phyloP scores from a whole-genome alignment of 768 basidiomycete genomes.

The Naganishia randhawae region DNA sequence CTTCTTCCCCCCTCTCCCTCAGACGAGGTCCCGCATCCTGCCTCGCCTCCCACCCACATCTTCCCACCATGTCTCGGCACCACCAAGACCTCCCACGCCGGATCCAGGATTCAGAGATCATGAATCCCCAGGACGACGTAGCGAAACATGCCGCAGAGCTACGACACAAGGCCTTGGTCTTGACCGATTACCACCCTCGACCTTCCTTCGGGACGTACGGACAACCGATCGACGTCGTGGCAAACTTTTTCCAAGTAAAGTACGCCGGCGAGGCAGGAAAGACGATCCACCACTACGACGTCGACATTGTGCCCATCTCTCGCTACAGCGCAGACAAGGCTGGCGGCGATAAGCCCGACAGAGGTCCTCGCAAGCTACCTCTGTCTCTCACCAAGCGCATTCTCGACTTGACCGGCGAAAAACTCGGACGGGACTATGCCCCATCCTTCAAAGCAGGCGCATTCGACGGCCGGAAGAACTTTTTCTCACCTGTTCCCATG shows the following conservation, averaged over 20 bases:
- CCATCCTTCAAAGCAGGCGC: constrained; percentile 7
- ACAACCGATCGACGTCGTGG: constrained; percentile 12
- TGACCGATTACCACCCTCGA: constrained; percentile 22
- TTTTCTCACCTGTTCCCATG: constrained; percentile 41
- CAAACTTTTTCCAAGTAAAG: constrained; percentile 23
- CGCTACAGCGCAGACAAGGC: constrained; percentile 31
- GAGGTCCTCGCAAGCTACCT: constrained; percentile 32
- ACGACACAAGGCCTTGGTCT: background rate
- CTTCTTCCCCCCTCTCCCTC: background rate
- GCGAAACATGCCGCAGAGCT: background rate
- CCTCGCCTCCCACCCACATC: background rate
- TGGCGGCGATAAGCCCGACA: constrained; percentile 25
- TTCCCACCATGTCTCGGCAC: constrained; percentile 6
- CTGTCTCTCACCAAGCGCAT: constrained; percentile 33
- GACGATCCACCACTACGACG: constrained; percentile 42
- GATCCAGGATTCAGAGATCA: background rate
- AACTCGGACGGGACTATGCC: background rate
- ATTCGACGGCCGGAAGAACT: constrained; percentile 39
- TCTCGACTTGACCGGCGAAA: constrained; percentile 14
- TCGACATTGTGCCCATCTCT: constrained; percentile 46
- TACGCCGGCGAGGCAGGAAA: constrained; percentile 26
- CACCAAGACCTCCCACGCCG: background rate
- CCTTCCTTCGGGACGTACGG: constrained; percentile 23
- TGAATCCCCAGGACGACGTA: constrained; percentile 12
- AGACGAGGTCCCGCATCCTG: background rate